Base-by-base conservation (phyloP, 2,329 filamentous ascomycete genomes). In the Cryphonectria nitschkei region DNA sequence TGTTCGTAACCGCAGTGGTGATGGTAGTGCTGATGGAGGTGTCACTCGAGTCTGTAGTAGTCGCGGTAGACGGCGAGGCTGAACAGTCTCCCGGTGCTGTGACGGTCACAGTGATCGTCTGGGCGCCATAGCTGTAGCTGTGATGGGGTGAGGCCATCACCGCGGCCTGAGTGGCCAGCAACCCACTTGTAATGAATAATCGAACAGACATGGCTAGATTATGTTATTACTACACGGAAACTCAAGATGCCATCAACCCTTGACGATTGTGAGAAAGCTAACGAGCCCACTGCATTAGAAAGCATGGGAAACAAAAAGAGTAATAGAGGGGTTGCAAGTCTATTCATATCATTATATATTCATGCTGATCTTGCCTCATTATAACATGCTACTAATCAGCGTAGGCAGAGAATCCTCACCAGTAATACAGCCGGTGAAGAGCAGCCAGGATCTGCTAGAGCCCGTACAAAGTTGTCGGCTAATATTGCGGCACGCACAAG, bases 141-240 rank as follows among this genome's bases (percentile, higher is more conserved):
- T 46, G 39, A 2, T 64, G 61, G 3, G 39, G 61, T 13, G 61
- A 64, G 22, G 61, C 61, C 61, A 64, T 64, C 61, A 64, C 61
- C 61, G 32, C 39, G 16, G 39, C 61, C 61, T 3, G 37, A 9
- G 58, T n/a, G 41, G 22, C 37, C 61, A 64, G 26, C 14, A 37
- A 39, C 14, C 60, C 37, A 37, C 32, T 26, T 46, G n/a, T 43
- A 9, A 64, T n/a, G 22, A 32, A 29, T n/a, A n/a, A 64, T 16
- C 39, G 61, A 19, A 32, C n/a, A 41, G 39, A 26, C 61, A 64
- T 64, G 61, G n/a, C 58, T 37, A 5, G 7, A 50, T 50, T 4
- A 50, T n/a, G 19, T 46, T 9, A 50, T n/a, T 16, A 39, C 1
- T 37, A 34, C 19, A 61, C 32, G 3, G 22, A n/a, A 61, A 34